Base-by-base conservation (phyloP, 805 yeast species). In the Yarrowia deformans region DNA sequence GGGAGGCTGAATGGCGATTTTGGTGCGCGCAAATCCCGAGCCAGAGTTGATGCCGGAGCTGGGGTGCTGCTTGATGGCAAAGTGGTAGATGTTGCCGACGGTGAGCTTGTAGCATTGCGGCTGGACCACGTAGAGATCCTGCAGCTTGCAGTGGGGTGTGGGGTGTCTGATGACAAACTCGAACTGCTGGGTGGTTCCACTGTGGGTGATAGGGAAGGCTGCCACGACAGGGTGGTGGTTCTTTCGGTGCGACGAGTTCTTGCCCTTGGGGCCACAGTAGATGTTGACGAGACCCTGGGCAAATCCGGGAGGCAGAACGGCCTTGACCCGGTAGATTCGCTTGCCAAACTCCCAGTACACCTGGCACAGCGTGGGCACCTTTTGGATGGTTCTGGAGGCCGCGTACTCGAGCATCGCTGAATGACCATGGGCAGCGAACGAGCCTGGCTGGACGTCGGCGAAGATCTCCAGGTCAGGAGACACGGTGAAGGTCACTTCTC, bases 1-100 rank as follows among this genome's bases (percentile, higher is more conserved):
- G 1, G 99, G 99, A 0, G 95, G 85, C 75, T 92, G 93, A 18
- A 94, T 78, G 0, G 89, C 93, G 66, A 91, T 76, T 71, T 88
- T 85, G 69, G 84, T 82, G 71, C 84, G 86, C 48, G 78, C 80
- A 69, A 79, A 76, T 63, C 80, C 83, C 1, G 78, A 72, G 9
- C 76, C 77, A 29, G 80, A 75, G 8, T 77, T 74, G 58, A 86
- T 72, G 2, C 88, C 83, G 79, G 69, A 78, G n/a, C 87, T 81
- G 10, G 90, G 90, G 71, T 86, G 86, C 73, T 88, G 91, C 16
- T 82, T 77, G 42, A 91, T 78, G 69, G 83, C 85, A 76, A 94
- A 93, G 63, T 81, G 84, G 74, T 91, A 91, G 8, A 86, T 83
- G 69, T 85, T 86, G 23, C 86, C 86, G 19, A 79, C 80, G 9